Percentiles rank a stretch among this genome's conserved stretches.
phyloP scores from a whole-genome alignment of 306 rosid genomes.

The Rosa multiflora region DNA sequence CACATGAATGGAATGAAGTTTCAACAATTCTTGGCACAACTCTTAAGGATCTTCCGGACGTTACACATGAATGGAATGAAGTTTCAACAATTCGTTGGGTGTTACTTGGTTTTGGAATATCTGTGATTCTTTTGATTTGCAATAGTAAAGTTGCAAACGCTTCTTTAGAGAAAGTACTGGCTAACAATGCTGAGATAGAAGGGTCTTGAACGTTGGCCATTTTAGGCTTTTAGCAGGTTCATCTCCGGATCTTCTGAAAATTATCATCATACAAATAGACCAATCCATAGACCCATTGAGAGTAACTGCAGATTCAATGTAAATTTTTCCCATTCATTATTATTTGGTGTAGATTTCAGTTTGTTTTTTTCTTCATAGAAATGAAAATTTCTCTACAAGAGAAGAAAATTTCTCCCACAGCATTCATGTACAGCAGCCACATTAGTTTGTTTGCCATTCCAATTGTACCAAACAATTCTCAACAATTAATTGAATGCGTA shows the following conservation, averaged over 20 bases:
- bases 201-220: constrained; percentile 27
- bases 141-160: constrained; percentile 56
- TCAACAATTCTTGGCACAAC: constrained; percentile 60
- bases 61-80: constrained; percentile 59
- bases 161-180: constrained; percentile 49
- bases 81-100: constrained; percentile 55
- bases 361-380: not conserved
- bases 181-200: constrained; percentile 36
- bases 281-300: constrained; percentile 15
- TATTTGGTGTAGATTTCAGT: constrained; percentile 8
- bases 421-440: not conserved
- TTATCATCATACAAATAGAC: constrained; percentile 29
- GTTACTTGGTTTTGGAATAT: constrained; percentile 44
- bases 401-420: not conserved
- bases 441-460: not conserved
- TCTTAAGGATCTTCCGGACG: constrained; percentile 55
- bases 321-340: constrained; percentile 2
- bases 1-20: constrained; percentile 57
- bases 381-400: not conserved
- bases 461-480: not conserved
- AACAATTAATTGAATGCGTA: not conserved
- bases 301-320: constrained; percentile 1
- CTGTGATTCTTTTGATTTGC: constrained; percentile 42
- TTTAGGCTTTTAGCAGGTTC: constrained; percentile 13
- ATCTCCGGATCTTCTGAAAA: constrained; percentile 22